Percentiles rank a stretch among this genome's conserved stretches.
These are phyloP conservation scores for Talaromyces ruber DNA, from an alignment of 495 filamentous ascomycete species.

Conservation along the genomic window DNA sequence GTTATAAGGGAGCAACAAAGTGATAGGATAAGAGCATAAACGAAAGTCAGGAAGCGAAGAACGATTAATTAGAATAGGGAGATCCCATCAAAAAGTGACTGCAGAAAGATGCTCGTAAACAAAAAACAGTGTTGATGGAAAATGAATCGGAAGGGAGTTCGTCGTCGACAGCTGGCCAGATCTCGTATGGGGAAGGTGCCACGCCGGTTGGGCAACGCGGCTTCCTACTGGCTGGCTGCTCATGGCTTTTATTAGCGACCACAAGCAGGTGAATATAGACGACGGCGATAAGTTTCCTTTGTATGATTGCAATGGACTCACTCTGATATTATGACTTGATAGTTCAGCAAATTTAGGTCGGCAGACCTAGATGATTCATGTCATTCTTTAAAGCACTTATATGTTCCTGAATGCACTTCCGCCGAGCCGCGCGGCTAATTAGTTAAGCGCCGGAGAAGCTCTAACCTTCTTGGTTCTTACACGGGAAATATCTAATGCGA, in stretches of 20 bases:
- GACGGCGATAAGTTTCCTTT: not conserved
- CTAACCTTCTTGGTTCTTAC: not conserved
- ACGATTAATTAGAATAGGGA: conserved; percentile 12
- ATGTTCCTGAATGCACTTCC: no score
- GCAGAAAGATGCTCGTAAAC: conserved; percentile 10
- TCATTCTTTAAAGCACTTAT: no score
- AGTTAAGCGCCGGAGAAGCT: not conserved
- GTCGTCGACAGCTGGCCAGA: conserved; percentile 8
- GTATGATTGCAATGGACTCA: not conserved
- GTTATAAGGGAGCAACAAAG: conserved; percentile 16
- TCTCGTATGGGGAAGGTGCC: conserved; percentile 9
- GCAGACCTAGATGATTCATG: not conserved
- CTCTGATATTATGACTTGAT: not conserved
- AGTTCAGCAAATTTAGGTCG: not conserved
- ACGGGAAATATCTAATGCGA: not conserved
- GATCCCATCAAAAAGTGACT: conserved; percentile 29
- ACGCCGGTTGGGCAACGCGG: not conserved
- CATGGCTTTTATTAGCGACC: not conserved
- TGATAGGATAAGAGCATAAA: conserved; percentile 28
- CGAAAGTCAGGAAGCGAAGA: conserved; percentile 22
- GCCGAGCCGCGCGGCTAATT: conserved; percentile 3
- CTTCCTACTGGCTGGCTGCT: not conserved
- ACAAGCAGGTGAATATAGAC: not conserved
- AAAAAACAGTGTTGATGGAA: conserved; percentile 3
- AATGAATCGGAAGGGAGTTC: conserved; percentile 4